Evolutionary conservation across 768 basidiomycete species (phyloP).

Genomic region (Calvatia gigantea): DNA sequence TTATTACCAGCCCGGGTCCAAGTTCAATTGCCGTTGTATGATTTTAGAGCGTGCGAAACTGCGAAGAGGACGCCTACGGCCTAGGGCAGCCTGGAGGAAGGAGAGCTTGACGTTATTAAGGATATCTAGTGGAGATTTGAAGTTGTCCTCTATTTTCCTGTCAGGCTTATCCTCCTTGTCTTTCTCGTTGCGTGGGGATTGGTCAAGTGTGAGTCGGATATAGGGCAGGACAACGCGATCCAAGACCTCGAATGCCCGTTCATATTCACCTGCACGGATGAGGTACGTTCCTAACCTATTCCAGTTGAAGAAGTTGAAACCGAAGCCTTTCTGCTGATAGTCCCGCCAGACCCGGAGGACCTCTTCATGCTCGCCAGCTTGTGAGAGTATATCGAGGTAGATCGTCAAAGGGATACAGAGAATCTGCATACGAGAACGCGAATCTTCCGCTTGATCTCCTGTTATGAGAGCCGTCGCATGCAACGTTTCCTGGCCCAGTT

Average conservation of each 20-base stretch:
- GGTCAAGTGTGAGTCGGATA: constrained; percentile 11
- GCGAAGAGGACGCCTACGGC: neutral
- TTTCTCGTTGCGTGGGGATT: neutral
- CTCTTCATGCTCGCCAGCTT: constrained; percentile 54
- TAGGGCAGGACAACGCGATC: constrained; percentile 74
- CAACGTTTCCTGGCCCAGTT: constrained; percentile 24
- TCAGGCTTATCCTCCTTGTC: neutral
- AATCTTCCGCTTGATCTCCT: neutral
- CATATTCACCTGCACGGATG: constrained; percentile 75
- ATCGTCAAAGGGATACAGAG: constrained; percentile 79
- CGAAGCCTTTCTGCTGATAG: constrained; percentile 60
- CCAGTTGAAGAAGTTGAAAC: constrained; percentile 89
- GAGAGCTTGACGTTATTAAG: constrained; percentile 6
- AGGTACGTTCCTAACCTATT: constrained; percentile 78
- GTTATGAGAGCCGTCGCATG: neutral
- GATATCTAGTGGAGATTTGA: constrained; percentile 2
- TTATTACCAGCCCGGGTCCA: neutral
- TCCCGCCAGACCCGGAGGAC: constrained; percentile 67
- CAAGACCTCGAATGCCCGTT: constrained; percentile 78
- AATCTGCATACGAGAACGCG: constrained; percentile 35
- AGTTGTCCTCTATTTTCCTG: neutral
- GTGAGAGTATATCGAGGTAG: constrained; percentile 72
- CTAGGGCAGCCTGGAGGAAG: neutral
- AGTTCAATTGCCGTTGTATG: neutral
- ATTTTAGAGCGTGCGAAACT: neutral